A percentile compares a stretch with the other conserved stretches of the same genome.
Conservation (phyloP, 805 yeast genomes). For the Blastobotrys muscicola region DNA sequence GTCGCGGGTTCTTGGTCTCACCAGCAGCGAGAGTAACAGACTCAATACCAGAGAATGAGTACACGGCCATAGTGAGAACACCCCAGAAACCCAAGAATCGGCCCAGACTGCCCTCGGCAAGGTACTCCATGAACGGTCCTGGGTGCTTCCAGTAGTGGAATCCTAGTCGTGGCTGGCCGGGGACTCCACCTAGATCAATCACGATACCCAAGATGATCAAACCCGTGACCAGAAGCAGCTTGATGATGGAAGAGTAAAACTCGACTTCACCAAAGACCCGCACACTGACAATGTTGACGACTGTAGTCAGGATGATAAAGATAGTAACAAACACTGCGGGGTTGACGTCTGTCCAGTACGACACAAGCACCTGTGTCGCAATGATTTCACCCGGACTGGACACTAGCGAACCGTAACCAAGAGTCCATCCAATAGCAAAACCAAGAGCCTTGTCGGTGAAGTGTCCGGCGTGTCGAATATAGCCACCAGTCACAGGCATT, state of each 20-base stretch:
- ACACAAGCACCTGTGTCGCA: slow-evolving; percentile 47
- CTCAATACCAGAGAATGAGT: slow-evolving; percentile 66
- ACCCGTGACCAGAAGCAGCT: slow-evolving; percentile 58
- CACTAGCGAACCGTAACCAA: slow-evolving; percentile 45
- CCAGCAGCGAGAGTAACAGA: slow-evolving; percentile 64
- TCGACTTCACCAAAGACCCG: slow-evolving; percentile 36
- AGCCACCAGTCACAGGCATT: slow-evolving; percentile 57
- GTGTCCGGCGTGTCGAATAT: slow-evolving; percentile 54
- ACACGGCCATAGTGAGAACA: slow-evolving; percentile 57
- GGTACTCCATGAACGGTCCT: slow-evolving; percentile 47
- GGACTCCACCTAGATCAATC: slow-evolving; percentile 68
- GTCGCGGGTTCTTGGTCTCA: slow-evolving; percentile 61
- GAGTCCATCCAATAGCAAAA: slow-evolving; percentile 59
- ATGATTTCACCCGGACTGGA: slow-evolving; percentile 57
- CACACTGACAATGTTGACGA: slow-evolving; percentile 39
- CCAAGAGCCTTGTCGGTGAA: slow-evolving; percentile 60
- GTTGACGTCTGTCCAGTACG: slow-evolving; percentile 43
- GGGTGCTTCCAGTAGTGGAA: slow-evolving; percentile 63
- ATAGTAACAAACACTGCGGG: slow-evolving; percentile 46
- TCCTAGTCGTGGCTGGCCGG: slow-evolving; percentile 62
- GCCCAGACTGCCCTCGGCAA: slow-evolving; percentile 38
- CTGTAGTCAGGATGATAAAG: slow-evolving; percentile 35
- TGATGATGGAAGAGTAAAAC: slow-evolving; percentile 53
- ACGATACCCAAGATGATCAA: slow-evolving; percentile 52
- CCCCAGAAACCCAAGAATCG: slow-evolving; percentile 52